Evolutionary conservation across 805 yeast genomes (phyloP), one percentile per base, ranked within the genome.

Genomic region (Yarrowia porcina): DNA sequence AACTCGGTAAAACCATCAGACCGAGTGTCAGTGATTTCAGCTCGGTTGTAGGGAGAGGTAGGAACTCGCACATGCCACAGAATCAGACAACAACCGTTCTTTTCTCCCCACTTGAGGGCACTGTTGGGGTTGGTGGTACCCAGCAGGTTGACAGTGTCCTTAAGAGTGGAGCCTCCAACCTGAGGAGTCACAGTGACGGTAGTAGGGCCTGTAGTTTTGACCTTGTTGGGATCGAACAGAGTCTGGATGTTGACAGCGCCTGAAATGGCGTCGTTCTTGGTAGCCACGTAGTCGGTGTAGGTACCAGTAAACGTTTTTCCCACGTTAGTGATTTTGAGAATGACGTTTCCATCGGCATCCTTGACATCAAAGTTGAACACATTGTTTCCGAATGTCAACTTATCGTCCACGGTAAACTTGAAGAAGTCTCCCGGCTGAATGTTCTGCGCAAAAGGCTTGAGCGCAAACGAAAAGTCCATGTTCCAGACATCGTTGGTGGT

Each of bases 381-480:
- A 28, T 27, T 39, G 27, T 2, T 4, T 7, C 28, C 28, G 15
- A 54, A 28, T 1, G 38, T 28, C 11, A 54, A 20, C 36, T 36
- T 39, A 20, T 38, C 47, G 7, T 54, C 61, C 10, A 54, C 45
- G 3, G 25, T 32, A 27, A 54, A 54, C 47, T 13, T 38, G 61
- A 54, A 54, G 21, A 10, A 38, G 36, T 54, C 61, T 2, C 61
- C 61, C 8, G 61, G 36, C 38, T 54, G 35, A 18, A 54, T 25
- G 11, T 8, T 9, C 10, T 54, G n/a, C n/a, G 35, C 61, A 27
- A 17, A 20, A 12, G 61, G 61, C 32, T 18, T 23, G 59, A 52
- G 59, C 1, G 38, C 35, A 54, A 38, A 54, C 13, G 27, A 9
- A 28, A 38, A 38, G 61, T 38, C 28, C 45, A 38, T 38, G 33